Percentiles rank a stretch among this genome's conserved stretches.
These are phyloP conservation scores for Aspergillus fumigatiaffinis DNA, from an alignment of 2,329 filamentous ascomycete genomes.

Conservation along the genomic window DNA sequence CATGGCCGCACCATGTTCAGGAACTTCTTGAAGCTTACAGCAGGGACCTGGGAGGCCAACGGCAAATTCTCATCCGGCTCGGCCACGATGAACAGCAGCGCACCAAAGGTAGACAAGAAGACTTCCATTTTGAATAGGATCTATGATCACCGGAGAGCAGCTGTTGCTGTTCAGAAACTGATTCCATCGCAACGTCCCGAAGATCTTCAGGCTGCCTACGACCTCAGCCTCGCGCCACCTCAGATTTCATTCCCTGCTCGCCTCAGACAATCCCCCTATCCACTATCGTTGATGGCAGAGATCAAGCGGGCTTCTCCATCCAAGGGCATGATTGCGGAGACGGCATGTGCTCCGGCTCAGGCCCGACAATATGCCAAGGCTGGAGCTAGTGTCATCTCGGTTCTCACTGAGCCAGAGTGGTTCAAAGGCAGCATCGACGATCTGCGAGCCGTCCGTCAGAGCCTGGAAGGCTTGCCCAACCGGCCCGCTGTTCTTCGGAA, in stretches of 20 bases:
- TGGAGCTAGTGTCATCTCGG: conserved; percentile 93
- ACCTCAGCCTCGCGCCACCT: conserved; percentile 78
- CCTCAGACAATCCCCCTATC: conserved; percentile 74
- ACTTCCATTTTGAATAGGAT: conserved; percentile 88
- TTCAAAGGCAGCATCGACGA: conserved; percentile 98
- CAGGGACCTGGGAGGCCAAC: conserved; percentile 88
- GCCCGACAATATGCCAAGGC: conserved; percentile 88
- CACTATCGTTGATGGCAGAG: conserved; percentile 93
- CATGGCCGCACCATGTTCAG: conserved; percentile 84
- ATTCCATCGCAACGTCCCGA: conserved; percentile 78
- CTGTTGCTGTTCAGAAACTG: conserved; percentile 75
- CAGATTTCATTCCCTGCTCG: conserved; percentile 75
- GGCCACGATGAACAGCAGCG: conserved; percentile 17
- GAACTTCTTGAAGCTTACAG: conserved; percentile 84
- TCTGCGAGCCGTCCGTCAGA: conserved; percentile 78
- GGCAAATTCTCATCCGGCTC: conserved; percentile 34
- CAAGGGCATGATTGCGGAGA: conserved; percentile 87
- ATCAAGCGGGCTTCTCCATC: conserved; percentile 96
- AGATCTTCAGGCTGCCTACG: conserved; percentile 82
- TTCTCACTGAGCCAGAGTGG: conserved; percentile 98
- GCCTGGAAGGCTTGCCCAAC: conserved; percentile 85
- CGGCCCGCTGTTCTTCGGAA: conserved; percentile 89
- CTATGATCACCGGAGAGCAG: conserved; percentile 72
- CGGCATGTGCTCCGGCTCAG: conserved; percentile 83
- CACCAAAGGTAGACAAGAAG: conserved; percentile 52